Evolutionary conservation across 495 filamentous ascomycete species (phyloP).

Genomic region (Neurospora sp.): DNA sequence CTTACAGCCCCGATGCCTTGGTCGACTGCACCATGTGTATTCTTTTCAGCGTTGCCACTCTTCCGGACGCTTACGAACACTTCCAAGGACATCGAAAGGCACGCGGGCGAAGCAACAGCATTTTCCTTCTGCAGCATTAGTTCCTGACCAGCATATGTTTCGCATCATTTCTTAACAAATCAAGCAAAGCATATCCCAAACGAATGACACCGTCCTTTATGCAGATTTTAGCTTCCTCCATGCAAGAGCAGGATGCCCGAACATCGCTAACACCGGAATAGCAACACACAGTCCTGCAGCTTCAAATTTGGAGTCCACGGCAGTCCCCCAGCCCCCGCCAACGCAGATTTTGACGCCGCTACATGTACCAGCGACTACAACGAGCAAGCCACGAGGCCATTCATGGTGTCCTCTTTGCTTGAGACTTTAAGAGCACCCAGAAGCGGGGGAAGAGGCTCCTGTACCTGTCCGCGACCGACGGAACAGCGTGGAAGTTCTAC

Average conservation of each 20-base stretch:
- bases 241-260: background rate
- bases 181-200: background rate
- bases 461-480: too few relatives aligned
- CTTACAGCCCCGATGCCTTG: background rate
- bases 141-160: background rate
- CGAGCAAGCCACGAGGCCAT: too few relatives aligned
- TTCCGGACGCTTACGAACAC: background rate
- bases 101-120: background rate
- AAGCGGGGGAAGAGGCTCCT: too few relatives aligned
- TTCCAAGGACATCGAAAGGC: background rate
- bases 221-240: background rate
- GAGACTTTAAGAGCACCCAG: too few relatives aligned
- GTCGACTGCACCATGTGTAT: background rate
- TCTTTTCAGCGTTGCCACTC: background rate
- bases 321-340: too few relatives aligned
- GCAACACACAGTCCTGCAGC: background rate
- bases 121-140: background rate
- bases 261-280: background rate
- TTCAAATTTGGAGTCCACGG: background rate
- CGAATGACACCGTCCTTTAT: background rate
- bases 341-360: too few relatives aligned
- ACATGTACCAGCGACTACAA: too few relatives aligned
- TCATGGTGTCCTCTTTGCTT: too few relatives aligned
- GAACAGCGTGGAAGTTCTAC: too few relatives aligned
- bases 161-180: background rate